Conservation (phyloP, 1,284 basidiomycete species). For the Lignosus rhinocerotis region DNA sequence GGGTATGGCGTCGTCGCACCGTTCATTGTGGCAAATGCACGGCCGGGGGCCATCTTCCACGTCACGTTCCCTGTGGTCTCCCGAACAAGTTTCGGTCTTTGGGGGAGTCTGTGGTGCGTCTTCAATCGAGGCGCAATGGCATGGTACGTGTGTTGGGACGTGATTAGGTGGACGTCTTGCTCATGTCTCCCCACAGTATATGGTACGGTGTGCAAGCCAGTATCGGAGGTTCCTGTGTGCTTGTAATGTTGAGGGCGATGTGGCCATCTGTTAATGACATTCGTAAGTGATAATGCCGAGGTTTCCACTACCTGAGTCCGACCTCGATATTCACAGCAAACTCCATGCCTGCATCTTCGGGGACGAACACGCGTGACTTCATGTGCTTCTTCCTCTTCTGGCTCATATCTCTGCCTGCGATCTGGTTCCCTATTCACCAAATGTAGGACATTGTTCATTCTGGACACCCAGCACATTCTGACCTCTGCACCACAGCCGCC, state of each 20-base stretch:
- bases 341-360: slow-evolving; percentile 66
- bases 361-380: slow-evolving; percentile 70
- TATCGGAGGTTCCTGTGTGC: slow-evolving; percentile 78
- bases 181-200: slow-evolving; percentile 39
- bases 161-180: neutral
- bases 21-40: slow-evolving; percentile 80
- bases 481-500: slow-evolving; percentile 46
- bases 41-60: slow-evolving; percentile 78
- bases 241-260: slow-evolving; percentile 71
- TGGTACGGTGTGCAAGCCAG: slow-evolving; percentile 84
- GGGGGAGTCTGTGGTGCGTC: slow-evolving; percentile 80
- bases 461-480: neutral
- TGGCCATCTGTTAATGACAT: slow-evolving; percentile 74
- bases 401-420: slow-evolving; percentile 76
- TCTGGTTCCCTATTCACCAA: slow-evolving; percentile 82
- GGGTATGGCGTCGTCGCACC: slow-evolving; percentile 74
- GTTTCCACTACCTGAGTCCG: slow-evolving; percentile 1
- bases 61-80: slow-evolving; percentile 81
- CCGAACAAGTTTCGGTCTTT: slow-evolving; percentile 79
- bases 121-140: slow-evolving; percentile 82
- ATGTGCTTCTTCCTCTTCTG: slow-evolving; percentile 89
- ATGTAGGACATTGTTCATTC: slow-evolving; percentile 46
- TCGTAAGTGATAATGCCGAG: slow-evolving; percentile 42
- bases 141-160: slow-evolving; percentile 46
- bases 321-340: slow-evolving; percentile 45